phyloP scores from a whole-genome alignment of 2,329 filamentous ascomycete species.

The Sporothrix schenckii region DNA sequence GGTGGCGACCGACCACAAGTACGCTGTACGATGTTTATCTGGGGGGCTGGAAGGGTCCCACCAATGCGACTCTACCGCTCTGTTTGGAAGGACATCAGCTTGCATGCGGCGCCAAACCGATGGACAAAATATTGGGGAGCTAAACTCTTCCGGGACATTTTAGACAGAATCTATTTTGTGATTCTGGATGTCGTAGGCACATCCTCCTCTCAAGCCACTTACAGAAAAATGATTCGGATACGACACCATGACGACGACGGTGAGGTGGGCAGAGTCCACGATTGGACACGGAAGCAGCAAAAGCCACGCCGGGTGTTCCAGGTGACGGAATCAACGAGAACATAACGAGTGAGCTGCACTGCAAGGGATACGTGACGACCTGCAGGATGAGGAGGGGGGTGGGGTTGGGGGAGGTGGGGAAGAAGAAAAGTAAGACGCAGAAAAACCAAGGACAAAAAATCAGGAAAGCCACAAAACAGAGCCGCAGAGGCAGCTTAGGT shows the following conservation, averaged over 20 bases:
- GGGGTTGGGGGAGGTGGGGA: not conserved
- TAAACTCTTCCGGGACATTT: not conserved
- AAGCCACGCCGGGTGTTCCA: not conserved
- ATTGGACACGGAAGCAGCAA: not conserved
- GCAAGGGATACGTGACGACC: not conserved
- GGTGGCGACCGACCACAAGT: too few species aligned
- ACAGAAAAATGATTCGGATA: not conserved
- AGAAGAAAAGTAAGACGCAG: not conserved
- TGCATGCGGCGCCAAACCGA: conserved; percentile 17
- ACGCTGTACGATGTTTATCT: not conserved
- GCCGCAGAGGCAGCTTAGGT: not conserved
- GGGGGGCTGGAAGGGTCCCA: not conserved
- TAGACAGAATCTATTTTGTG: conserved; percentile 3
- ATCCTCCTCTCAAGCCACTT: too few species aligned
- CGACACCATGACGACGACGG: not conserved
- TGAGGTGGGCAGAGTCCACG: not conserved
- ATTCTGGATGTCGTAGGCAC: too few species aligned
- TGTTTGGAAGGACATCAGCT: conserved; percentile 11
- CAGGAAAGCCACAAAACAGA: not conserved
- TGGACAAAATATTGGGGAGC: conserved; percentile 19
- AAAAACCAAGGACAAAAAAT: not conserved
- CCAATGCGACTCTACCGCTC: conserved; percentile 3
- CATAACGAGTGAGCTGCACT: not conserved
- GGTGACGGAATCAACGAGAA: conserved; percentile 1
- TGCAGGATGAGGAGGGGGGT: too few species aligned